A percentile compares a stretch with the other conserved stretches of the same genome.
Evolutionary conservation across 768 basidiomycete genomes (phyloP).

Genomic region (Clitopilus hobsonii): DNA sequence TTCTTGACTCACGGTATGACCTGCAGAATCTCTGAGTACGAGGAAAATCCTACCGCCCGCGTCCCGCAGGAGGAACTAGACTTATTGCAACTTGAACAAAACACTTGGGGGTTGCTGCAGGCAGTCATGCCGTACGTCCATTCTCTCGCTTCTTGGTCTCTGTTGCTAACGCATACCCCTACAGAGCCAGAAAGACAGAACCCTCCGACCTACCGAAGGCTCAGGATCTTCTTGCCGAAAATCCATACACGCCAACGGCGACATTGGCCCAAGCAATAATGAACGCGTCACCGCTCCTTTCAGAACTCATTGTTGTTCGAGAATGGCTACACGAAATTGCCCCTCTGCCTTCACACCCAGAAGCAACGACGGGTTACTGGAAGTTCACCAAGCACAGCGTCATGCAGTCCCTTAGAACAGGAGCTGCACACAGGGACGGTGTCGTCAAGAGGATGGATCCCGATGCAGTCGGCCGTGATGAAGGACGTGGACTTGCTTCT

Average conservation of each 20-base stretch:
- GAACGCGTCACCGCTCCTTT: slow-evolving; percentile 58
- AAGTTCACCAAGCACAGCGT: slow-evolving; percentile 75
- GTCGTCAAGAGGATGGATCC: slow-evolving; percentile 75
- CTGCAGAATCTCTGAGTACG: slow-evolving; percentile 46
- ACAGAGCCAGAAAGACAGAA: slow-evolving; percentile 63
- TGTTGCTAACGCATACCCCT: not conserved
- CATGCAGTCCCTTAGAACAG: slow-evolving; percentile 58
- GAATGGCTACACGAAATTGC: slow-evolving; percentile 87
- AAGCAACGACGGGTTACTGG: slow-evolving; percentile 80
- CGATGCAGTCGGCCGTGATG: slow-evolving; percentile 64
- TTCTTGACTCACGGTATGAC: not conserved
- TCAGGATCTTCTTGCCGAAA: slow-evolving; percentile 52
- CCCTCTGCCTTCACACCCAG: slow-evolving; percentile 52
- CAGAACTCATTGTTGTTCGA: slow-evolving; percentile 77
- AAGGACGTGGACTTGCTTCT: slow-evolving; percentile 54
- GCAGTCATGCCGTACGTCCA: slow-evolving; percentile 66
- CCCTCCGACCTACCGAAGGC: slow-evolving; percentile 42
- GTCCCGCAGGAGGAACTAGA: slow-evolving; percentile 50
- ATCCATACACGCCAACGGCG: slow-evolving; percentile 80
- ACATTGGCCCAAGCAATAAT: slow-evolving; percentile 74
- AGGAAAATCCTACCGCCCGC: slow-evolving; percentile 34
- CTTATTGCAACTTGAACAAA: slow-evolving; percentile 64
- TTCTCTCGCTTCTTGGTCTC: not conserved
- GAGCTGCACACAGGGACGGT: slow-evolving; percentile 36
- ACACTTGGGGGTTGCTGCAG: slow-evolving; percentile 81